Base-by-base conservation (phyloP, 1,284 basidiomycete species). In the Puccinia horiana region DNA sequence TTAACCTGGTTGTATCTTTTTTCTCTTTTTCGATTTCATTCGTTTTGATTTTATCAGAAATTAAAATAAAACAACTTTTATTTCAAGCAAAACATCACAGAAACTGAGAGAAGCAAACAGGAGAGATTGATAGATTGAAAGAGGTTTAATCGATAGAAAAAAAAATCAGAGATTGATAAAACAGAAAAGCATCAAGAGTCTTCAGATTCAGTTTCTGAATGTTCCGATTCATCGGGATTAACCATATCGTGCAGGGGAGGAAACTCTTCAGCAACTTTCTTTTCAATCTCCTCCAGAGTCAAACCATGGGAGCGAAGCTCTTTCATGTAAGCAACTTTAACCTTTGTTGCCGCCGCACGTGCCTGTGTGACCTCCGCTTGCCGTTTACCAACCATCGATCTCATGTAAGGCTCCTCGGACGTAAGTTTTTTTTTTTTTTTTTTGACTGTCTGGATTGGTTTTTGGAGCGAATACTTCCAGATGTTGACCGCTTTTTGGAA, bases 51-150 rank as follows among this genome's bases (percentile, higher is more conserved):
- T 58, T n/a, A 9, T 58, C 29, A 58, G 8, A n/a, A 9, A 32
- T n/a, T n/a, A n/a, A n/a, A n/a, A n/a, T n/a, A n/a, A n/a, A n/a
- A n/a, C n/a, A 58, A n/a, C 20, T 58, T 58, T 23, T n/a, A 58
- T 58, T 58, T 58, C 23, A n/a, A 58, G 56, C 8, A 58, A 23
- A 58, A 58, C 56, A 58, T 11, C 56, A 58, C 23, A n/a, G 56
- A n/a, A n/a, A 58, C 23, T 11, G 56, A 58, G 56, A 58, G 11
- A 58, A n/a, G 56, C 20, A n/a, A 58, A n/a, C 8, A n/a, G 23
- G 23, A 58, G 56, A 58, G 56, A 58, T 58, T 58, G 56, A 58
- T n/a, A 58, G 56, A 40, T 63, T 63, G 61, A 16, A 20, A 63
- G 5, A 18, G 37, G 35, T 11, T 40, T 14, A 37, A 42, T 18